These are phyloP conservation scores for Aspergillus haitiensis DNA, from an alignment of 495 filamentous ascomycete species.

Conservation along the genomic window DNA sequence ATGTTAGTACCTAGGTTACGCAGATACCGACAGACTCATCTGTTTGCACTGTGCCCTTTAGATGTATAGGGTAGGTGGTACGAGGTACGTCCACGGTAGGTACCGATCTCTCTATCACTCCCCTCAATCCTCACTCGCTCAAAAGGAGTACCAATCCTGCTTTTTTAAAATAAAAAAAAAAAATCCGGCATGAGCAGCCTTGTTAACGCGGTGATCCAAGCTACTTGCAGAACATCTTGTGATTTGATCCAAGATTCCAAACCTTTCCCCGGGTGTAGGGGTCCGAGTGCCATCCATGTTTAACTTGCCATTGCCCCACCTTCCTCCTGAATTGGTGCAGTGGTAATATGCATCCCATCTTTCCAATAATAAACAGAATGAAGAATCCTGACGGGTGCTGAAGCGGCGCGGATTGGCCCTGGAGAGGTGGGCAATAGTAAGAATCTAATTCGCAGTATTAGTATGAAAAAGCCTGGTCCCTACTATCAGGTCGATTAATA, in stretches of 20 bases:
- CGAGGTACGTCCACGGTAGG: too few relatives aligned
- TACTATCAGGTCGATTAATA: too few relatives aligned
- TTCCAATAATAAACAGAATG: background rate
- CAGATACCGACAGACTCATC: too few relatives aligned
- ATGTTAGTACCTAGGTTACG: too few relatives aligned
- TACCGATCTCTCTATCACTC: too few relatives aligned
- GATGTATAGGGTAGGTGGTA: too few relatives aligned
- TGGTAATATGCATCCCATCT: conserved; percentile 4
- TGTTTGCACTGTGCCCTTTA: too few relatives aligned
- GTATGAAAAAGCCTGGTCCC: too few relatives aligned
- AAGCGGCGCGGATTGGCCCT: background rate
- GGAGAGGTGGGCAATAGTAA: too few relatives aligned
- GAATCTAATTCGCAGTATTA: too few relatives aligned
- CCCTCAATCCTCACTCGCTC: too few relatives aligned
- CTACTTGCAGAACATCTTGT: conserved; percentile 14
- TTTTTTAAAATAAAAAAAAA: background rate
- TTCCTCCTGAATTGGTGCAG: conserved; percentile 2
- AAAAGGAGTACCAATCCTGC: too few relatives aligned
- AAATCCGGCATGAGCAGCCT: background rate
- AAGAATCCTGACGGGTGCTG: background rate
- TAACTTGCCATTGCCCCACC: conserved; percentile 18
- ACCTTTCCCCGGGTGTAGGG: conserved; percentile 8
- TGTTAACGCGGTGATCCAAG: conserved; percentile 6
- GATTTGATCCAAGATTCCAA: conserved; percentile 9
- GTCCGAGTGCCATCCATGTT: conserved; percentile 23